Base-by-base conservation (phyloP, 2,329 filamentous ascomycete genomes). In the Colletotrichum cereale region DNA sequence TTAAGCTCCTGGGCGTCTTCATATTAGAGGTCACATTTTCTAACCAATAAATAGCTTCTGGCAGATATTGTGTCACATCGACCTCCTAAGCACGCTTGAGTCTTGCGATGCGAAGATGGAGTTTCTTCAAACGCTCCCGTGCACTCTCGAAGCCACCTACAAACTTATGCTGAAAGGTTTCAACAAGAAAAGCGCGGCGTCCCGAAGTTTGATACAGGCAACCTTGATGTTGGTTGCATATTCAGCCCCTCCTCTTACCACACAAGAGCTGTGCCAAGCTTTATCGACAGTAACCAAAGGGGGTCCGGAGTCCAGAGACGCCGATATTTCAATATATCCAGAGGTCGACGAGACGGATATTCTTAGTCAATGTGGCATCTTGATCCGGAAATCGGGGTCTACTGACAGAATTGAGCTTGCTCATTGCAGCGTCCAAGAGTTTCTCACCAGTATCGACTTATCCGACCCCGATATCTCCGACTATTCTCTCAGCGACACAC, bases 331-430 rank as follows among this genome's bases (percentile, higher is more conserved):
- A 12, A 42, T 24, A 18, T 63, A 65, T 34, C 66, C 66, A 8
- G 66, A 68, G 31, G 31, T 65, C 4, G 66, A 64, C 6, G 61
- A 65, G 44, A 36, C 42, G 1, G 66, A 68, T n/a, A n/a, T 68
- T 6, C 40, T 53, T 6, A 34, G 21, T 14, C 26, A 40, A 8
- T 64, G 66, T 12, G 53, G 66, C 6, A 18, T 57, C 2, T 57
- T 68, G 2, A 18, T 68, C 18, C 29, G 10, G 5, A 65, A 31
- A 14, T n/a, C 60, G 16, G 14, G 11, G 2, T 5, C 10, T 8
- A 16, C 11, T 18, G 24, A 52, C 3, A 26, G 29, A 0, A 16
- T 68, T 1, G 26, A n/a, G 18, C 31, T 68, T 1, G 3, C 52
- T 2, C 42, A 65, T 16, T 16, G 2, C 14, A 57, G 60, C 10